A percentile compares a stretch with the other conserved stretches of the same genome.
These are phyloP conservation scores for Coelastrella sp. DNA, from an alignment of 139 green algal species.

Conservation along the genomic window DNA sequence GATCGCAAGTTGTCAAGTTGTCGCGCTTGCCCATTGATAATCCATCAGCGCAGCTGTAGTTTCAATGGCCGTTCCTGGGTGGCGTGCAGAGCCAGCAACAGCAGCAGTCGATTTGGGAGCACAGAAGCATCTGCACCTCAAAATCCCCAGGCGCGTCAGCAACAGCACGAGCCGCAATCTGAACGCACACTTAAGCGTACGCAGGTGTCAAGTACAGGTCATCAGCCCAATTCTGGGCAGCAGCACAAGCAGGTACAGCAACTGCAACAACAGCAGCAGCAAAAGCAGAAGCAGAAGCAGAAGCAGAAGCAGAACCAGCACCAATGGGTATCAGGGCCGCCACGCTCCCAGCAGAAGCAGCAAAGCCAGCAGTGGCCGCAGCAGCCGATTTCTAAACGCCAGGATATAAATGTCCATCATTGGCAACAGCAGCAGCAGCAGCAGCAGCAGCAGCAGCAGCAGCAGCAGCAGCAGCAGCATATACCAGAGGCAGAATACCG, in stretches of 20 bases:
- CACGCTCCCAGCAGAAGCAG: neutral
- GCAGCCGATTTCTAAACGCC: neutral
- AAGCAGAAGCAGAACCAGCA: neutral
- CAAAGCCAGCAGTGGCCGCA: neutral
- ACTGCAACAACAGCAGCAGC: neutral
- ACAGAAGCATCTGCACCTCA: neutral
- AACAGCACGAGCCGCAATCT: no score
- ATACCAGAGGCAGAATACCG: neutral
- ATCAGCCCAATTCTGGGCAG: no score
- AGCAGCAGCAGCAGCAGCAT: neutral
- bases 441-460: slow-evolving; percentile 23
- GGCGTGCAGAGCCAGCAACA: neutral
- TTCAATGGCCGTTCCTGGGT: no score
- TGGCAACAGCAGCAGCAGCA: slow-evolving; percentile 23
- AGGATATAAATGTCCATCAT: neutral
- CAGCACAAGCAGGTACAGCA: neutral
- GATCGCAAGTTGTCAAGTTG: no score
- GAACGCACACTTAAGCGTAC: no score
- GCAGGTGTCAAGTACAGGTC: no score
- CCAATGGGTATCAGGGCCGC: neutral
- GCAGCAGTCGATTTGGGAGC: neutral
- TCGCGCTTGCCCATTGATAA: no score
- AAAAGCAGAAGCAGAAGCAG: neutral
- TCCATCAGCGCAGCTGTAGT: no score
- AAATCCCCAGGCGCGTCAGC: neutral